Conservation (phyloP, 495 filamentous ascomycete genomes). For the Neurospora sp. region DNA sequence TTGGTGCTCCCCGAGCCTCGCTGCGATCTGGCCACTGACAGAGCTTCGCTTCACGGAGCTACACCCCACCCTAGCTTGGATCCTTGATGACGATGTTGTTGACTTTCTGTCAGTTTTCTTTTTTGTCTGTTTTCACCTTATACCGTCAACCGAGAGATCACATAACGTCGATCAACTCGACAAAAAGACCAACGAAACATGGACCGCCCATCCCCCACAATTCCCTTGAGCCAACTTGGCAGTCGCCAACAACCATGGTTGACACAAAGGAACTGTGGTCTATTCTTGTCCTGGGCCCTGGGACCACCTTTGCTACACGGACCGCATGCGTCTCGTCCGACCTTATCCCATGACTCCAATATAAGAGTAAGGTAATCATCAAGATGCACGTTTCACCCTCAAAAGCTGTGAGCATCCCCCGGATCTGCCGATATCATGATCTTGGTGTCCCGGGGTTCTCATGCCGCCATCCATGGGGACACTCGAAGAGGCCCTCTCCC, state of each 20-base stretch:
- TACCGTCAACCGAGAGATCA: not conserved
- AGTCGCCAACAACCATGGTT: not conserved
- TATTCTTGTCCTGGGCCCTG: not conserved
- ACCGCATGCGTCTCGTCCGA: not conserved
- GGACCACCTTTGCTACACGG: not conserved
- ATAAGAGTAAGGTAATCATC: not conserved
- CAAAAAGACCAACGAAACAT: not conserved
- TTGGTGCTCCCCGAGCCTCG: not conserved
- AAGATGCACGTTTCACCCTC: not conserved
- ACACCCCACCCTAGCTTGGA: not conserved
- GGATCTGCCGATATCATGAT: not conserved
- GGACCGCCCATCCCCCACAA: not conserved
- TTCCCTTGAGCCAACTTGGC: not conserved
- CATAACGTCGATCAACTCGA: not conserved
- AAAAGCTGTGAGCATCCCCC: not conserved
- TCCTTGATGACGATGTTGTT: not conserved
- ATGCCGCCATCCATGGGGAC: slow-evolving; percentile 1
- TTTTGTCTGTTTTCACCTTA: not conserved
- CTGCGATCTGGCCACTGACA: not conserved
- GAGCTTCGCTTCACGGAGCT: not conserved
- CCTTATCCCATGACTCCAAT: not conserved
- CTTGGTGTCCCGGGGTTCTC: not conserved
- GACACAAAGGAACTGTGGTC: not conserved
- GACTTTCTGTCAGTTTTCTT: not conserved
- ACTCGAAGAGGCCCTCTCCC: not conserved